phyloP scores from a whole-genome alignment of 768 basidiomycete species.

The Pleurotus cornucopiae region DNA sequence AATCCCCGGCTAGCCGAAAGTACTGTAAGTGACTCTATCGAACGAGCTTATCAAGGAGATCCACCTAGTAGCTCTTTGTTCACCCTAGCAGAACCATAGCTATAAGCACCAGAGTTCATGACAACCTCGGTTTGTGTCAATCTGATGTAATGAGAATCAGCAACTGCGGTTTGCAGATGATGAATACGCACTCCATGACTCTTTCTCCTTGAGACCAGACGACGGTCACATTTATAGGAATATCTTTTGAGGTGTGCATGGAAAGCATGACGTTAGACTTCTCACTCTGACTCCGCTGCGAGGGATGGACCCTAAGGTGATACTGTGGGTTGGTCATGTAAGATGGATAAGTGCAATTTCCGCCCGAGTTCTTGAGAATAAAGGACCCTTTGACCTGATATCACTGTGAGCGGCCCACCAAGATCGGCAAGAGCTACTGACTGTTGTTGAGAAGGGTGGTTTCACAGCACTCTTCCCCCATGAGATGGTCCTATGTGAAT shows the following conservation, averaged over 20 bases:
- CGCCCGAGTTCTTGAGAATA: constrained; percentile 73
- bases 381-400: constrained; percentile 57
- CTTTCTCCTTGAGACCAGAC: constrained; percentile 76
- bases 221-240: constrained; percentile 69
- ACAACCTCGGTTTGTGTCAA: constrained; percentile 65
- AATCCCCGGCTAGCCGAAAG: constrained; percentile 59
- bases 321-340: constrained; percentile 94
- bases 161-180: not conserved
- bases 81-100: constrained; percentile 65
- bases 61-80: constrained; percentile 51
- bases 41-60: not conserved
- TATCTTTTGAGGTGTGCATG: constrained; percentile 54
- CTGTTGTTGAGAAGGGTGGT: constrained; percentile 39
- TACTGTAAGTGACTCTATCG: not conserved
- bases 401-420: not conserved
- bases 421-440: constrained; percentile 10
- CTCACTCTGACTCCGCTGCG: constrained; percentile 15
- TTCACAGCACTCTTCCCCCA: constrained; percentile 42
- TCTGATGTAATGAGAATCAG: constrained; percentile 23
- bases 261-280: constrained; percentile 42
- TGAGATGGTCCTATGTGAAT: constrained; percentile 35
- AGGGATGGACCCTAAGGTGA: constrained; percentile 52
- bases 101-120: constrained; percentile 76
- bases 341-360: constrained; percentile 73
- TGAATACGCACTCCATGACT: constrained; percentile 63